Evolutionary conservation across 176 grass and related monocot genomes (phyloP).

Genomic region (Olyra latifolia): DNA sequence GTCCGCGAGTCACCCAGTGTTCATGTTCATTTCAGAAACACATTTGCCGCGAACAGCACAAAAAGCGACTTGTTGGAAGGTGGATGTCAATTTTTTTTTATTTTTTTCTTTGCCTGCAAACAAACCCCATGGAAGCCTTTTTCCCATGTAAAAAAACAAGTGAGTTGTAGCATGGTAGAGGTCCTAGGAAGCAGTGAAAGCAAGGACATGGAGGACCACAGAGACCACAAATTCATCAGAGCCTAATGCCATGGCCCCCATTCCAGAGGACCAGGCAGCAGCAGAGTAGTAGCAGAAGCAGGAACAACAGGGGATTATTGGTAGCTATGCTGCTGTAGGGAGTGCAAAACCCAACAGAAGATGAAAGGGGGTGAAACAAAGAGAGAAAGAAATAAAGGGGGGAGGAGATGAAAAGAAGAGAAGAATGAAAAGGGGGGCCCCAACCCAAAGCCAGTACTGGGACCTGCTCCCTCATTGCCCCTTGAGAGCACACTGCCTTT

Average conservation of each 20-base stretch:
- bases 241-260: constrained; percentile 9
- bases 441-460: constrained; percentile 33
- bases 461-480: constrained; percentile 5
- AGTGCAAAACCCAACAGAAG: constrained; percentile 55
- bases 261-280: constrained; percentile 21
- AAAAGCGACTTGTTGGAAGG: constrained; percentile 28
- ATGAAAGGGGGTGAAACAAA: background rate
- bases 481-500: constrained; percentile 21
- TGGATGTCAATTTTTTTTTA: background rate
- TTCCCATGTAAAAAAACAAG: constrained; percentile 16
- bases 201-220: constrained; percentile 43
- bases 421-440: constrained; percentile 8
- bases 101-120: constrained; percentile 13
- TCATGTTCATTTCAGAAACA: background rate
- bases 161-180: constrained; percentile 14
- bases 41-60: background rate
- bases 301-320: background rate
- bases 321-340: background rate
- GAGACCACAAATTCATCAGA: constrained; percentile 1
- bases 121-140: constrained; percentile 40
- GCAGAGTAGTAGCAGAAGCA: background rate
- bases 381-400: constrained; percentile 8
- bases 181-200: constrained; percentile 59
- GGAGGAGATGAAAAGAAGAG: constrained; percentile 44
- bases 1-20: no score